phyloP scores from a whole-genome alignment of 1,139 yeast species.

The Yamadazyma sp. region DNA sequence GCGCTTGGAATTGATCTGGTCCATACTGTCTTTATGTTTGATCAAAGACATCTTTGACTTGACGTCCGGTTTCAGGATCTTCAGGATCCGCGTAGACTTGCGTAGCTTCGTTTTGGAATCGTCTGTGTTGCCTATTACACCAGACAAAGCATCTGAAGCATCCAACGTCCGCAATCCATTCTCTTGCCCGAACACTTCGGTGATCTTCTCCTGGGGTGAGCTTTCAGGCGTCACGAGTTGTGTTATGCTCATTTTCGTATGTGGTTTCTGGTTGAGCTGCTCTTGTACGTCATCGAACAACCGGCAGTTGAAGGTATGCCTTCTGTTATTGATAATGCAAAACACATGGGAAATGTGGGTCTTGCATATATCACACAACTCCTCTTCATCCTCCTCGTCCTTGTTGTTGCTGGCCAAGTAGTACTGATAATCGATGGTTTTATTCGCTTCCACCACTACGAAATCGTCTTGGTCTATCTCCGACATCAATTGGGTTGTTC shows the following conservation, averaged over 20 bases:
- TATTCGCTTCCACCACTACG: constrained; percentile 4
- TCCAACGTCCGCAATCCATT: constrained; percentile 4
- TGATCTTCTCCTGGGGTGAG: constrained; percentile 26
- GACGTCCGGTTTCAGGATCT: constrained; percentile 4
- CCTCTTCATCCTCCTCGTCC: constrained; percentile 34
- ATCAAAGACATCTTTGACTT: constrained; percentile 15
- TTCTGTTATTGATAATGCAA: constrained; percentile 30
- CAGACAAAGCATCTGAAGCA: constrained; percentile 6
- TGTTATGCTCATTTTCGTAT: constrained; percentile 10
- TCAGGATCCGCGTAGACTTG: constrained; percentile 10
- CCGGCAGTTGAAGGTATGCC: constrained; percentile 21
- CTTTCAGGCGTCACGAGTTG: constrained; percentile 40
- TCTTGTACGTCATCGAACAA: background rate
- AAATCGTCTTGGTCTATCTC: constrained; percentile 5
- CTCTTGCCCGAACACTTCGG: constrained; percentile 9
- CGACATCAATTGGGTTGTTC: constrained; percentile 12
- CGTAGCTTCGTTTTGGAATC: constrained; percentile 1
- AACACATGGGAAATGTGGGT: constrained; percentile 41
- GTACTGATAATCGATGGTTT: constrained; percentile 13
- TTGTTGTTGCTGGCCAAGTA: constrained; percentile 14
- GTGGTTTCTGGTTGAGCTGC: constrained; percentile 12
- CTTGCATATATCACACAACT: constrained; percentile 40
- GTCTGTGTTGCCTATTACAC: constrained; percentile 1
- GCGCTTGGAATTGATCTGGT: constrained; percentile 24
- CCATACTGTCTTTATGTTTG: constrained; percentile 14